phyloP scores from a whole-genome alignment of 1,139 yeast genomes.

The Torulaspora globosa region DNA sequence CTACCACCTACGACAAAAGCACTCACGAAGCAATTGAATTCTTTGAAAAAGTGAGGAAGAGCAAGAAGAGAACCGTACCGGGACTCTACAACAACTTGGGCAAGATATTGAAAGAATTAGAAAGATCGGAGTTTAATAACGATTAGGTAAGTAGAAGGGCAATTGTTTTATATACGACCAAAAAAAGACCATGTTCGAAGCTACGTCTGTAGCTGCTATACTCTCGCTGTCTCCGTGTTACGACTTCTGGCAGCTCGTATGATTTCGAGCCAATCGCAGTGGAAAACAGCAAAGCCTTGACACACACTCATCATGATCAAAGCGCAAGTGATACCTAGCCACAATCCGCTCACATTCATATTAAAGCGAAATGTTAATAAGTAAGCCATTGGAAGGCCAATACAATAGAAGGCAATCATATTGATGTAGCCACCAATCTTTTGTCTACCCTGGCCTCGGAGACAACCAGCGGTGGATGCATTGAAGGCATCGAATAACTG shows the following conservation, averaged over 20 bases:
- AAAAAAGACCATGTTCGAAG: conserved; percentile 2
- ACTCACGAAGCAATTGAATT: conserved; percentile 19
- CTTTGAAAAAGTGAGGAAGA: conserved; percentile 21
- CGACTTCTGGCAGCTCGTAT: conserved; percentile 37
- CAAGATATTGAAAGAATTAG: conserved; percentile 11
- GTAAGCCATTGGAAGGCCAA: conserved; percentile 72
- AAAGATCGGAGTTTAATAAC: conserved; percentile 1
- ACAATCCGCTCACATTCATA: conserved; percentile 66
- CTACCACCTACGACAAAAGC: conserved; percentile 12
- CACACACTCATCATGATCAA: conserved; percentile 60
- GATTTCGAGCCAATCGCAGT: conserved; percentile 39
- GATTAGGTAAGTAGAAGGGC: background rate
- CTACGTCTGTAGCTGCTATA: conserved; percentile 7
- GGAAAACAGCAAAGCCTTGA: conserved; percentile 47
- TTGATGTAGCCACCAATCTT: conserved; percentile 78
- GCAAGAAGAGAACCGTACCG: conserved; percentile 22
- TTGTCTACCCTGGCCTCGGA: conserved; percentile 85
- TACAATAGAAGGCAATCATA: conserved; percentile 65
- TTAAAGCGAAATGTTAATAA: conserved; percentile 54
- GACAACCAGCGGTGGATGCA: conserved; percentile 74
- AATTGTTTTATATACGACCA: conserved; percentile 2
- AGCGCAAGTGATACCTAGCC: conserved; percentile 82
- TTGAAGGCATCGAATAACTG: conserved; percentile 78
- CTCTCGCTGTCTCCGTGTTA: conserved; percentile 49
- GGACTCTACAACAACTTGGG: conserved; percentile 27